Percentiles rank a stretch among this genome's conserved stretches.
These are phyloP conservation scores for Turnera subulata DNA, from an alignment of 345 rosid genomes.

Conservation along the genomic window DNA sequence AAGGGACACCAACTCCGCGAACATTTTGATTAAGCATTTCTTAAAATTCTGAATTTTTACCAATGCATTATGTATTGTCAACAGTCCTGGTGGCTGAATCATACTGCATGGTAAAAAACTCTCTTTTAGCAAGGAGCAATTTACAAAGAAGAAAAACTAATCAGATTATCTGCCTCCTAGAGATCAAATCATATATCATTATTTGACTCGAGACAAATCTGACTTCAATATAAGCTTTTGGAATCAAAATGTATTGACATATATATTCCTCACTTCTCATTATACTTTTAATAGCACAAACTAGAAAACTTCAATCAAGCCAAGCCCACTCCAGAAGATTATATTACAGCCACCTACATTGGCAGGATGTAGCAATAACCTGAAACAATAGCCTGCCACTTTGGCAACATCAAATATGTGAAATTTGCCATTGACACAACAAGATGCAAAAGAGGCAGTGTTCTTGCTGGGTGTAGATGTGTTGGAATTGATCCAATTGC, in stretches of 20 bases:
- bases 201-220: too few species aligned
- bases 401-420: constrained; percentile 86
- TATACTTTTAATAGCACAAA: too few species aligned
- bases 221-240: too few species aligned
- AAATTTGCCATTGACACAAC: constrained; percentile 87
- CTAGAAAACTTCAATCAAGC: background rate
- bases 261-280: too few species aligned
- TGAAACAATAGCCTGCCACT: constrained; percentile 61
- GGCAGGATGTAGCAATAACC: constrained; percentile 93
- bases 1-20: constrained; percentile 71
- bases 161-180: too few species aligned
- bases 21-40: constrained; percentile 92
- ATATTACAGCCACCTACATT: constrained; percentile 51
- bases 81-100: constrained; percentile 69
- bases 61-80: constrained; percentile 75
- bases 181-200: too few species aligned
- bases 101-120: too few species aligned
- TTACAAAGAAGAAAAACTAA: background rate
- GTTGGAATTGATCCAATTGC: too few species aligned
- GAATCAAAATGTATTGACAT: too few species aligned
- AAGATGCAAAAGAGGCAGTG: constrained; percentile 87
- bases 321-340: background rate
- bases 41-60: constrained; percentile 87
- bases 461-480: constrained; percentile 98
- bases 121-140: background rate